Evolutionary conservation across 2,329 filamentous ascomycete genomes (phyloP).

Genomic region (Sarocladium kiliense): DNA sequence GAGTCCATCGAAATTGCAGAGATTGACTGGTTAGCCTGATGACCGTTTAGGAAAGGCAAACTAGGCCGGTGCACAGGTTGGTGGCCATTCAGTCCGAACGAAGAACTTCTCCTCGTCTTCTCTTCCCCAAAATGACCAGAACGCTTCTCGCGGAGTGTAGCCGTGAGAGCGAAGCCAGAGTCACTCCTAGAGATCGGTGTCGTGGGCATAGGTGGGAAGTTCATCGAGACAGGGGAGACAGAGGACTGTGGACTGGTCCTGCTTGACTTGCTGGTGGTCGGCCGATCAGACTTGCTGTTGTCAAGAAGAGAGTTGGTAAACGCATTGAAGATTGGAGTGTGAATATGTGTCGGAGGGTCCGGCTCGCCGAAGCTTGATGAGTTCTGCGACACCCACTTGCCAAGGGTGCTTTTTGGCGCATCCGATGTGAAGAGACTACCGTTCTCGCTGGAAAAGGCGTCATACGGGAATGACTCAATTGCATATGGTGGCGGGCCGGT

Average conservation of each 20-base stretch:
- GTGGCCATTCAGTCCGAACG: constrained; percentile 74
- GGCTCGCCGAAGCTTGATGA: constrained; percentile 80
- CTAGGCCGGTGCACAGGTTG: constrained; percentile 64
- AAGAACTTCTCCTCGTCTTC: constrained; percentile 82
- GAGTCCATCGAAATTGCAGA: constrained; percentile 58
- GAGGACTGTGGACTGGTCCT: constrained; percentile 59
- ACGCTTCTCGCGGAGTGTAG: constrained; percentile 86
- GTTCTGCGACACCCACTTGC: constrained; percentile 83
- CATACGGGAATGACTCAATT: constrained; percentile 85
- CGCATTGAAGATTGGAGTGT: constrained; percentile 79
- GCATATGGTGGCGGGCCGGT: constrained; percentile 90
- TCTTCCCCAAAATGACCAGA: constrained; percentile 86
- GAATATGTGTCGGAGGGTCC: constrained; percentile 43
- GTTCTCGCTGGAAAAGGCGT: constrained; percentile 85
- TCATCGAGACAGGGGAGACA: constrained; percentile 70
- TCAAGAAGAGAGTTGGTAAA: constrained; percentile 75
- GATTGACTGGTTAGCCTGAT: constrained; percentile 54
- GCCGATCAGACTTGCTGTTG: constrained; percentile 63
- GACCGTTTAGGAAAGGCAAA: constrained; percentile 66
- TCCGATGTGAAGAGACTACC: constrained; percentile 71
- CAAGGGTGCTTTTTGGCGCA: constrained; percentile 65
- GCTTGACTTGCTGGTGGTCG: constrained; percentile 65
- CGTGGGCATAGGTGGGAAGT: constrained; percentile 69
- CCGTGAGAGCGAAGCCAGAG: constrained; percentile 81
- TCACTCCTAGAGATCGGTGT: constrained; percentile 86